Evolutionary conservation across 352 stramenopile genomes (phyloP).

Genomic region (Phytophthora melonis): DNA sequence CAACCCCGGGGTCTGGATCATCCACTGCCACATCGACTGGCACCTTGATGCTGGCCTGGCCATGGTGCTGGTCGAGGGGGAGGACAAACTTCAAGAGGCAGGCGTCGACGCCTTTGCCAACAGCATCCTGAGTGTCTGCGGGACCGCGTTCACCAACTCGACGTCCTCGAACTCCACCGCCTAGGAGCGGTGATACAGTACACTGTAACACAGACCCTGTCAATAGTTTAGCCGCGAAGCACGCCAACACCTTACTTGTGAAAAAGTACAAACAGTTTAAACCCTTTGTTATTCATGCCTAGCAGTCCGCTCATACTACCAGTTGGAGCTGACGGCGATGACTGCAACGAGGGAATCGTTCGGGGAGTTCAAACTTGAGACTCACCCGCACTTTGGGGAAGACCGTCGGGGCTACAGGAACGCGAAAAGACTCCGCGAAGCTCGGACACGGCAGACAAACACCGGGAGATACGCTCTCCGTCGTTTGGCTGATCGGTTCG

Average conservation of each 20-base stretch:
- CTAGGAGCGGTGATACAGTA: constrained; percentile 4
- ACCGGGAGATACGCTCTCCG: neutral
- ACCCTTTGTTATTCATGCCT: neutral
- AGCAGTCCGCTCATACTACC: neutral
- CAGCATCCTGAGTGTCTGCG: constrained; percentile 36
- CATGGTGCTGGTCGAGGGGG: constrained; percentile 37
- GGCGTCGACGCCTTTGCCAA: constrained; percentile 27
- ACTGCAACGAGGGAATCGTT: constrained; percentile 18
- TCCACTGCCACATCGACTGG: constrained; percentile 56
- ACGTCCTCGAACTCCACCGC: constrained; percentile 32
- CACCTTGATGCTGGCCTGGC: constrained; percentile 41
- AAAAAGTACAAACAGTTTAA: constrained; percentile 20
- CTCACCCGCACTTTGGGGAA: constrained; percentile 33
- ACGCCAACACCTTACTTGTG: constrained; percentile 7
- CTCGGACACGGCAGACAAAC: constrained; percentile 22
- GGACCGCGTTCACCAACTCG: constrained; percentile 24
- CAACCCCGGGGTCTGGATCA: constrained; percentile 45
- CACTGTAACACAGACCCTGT: too few species aligned
- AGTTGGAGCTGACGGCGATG: neutral
- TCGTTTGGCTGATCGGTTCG: constrained; percentile 14
- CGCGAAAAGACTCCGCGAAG: constrained; percentile 22
- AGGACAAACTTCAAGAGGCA: constrained; percentile 22
- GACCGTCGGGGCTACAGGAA: constrained; percentile 25
- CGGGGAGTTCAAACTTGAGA: constrained; percentile 15
- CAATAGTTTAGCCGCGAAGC: neutral